Evolutionary conservation across 331 rosid genomes (phyloP), one percentile per base, ranked within the genome.

Genomic region (Telfairia occidentalis): DNA sequence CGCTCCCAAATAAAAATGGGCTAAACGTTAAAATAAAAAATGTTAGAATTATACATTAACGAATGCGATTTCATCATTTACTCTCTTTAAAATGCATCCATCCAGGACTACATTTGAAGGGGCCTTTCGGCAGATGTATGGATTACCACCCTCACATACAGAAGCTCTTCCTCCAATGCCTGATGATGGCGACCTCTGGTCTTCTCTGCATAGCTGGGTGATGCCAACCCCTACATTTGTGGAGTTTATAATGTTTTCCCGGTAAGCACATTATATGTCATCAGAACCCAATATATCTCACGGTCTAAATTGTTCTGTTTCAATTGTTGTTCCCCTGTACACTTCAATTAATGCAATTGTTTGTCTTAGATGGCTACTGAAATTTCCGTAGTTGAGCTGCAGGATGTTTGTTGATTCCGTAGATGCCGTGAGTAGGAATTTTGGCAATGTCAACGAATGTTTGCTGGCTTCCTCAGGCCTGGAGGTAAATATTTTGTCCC

Each of bases 131-230:
- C 75, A 42, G 65, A 87, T 88, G 96, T 95, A 90, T 81, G 88
- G 76, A 38, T 81, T 90, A 81, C 90, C 96, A 81, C 88, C 92
- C 34, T 30, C 86, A 67, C 46, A 84, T 79, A 46, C 79, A 26
- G 89, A 90, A 79, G 97, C 90, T 76, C 99, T 95, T 67, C 97
- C 96, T 37, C 96, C 97, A 78, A 87, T 95, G 97, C 97, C 97
- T 70, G 89, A 90, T 77, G 96, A 92, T 78, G 96, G 92, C 49
- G 96, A 85, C 78, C 82, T 83, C 78, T 95, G 99, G 96, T 90
- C 93, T 73, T 88, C 89, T n/a, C 84, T 92, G 84, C 99, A 92
- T 76, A 92, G 93, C 78, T 95, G 99, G 99, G 90, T 95, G 87
- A 92, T 95, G 97, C 97, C 99, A 80, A 90, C 99, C 76, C 92